Evolutionary conservation across 371 early-diverging fungal genomes (phyloP).

Genomic region (Mucor saturninus): DNA sequence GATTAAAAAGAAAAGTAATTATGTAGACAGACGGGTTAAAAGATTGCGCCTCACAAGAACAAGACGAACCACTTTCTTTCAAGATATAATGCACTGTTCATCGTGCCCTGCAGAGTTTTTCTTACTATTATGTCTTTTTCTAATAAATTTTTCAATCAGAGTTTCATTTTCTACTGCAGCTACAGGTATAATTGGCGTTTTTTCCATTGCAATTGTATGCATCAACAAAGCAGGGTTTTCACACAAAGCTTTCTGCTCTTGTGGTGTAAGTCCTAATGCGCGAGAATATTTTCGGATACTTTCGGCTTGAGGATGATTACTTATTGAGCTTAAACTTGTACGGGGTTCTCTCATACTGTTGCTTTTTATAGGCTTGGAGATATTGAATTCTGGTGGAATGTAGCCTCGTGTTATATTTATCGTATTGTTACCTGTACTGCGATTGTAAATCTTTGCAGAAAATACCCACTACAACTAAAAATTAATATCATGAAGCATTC

Average conservation of each 20-base stretch:
- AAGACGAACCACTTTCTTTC: not conserved
- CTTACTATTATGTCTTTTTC: not conserved
- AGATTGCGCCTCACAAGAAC: too few relatives aligned
- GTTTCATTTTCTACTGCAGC: not conserved
- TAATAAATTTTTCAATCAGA: not conserved
- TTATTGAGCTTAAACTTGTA: not conserved
- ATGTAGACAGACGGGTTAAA: too few relatives aligned
- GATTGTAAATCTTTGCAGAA: slow-evolving; percentile 26
- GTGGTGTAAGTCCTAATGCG: slow-evolving; percentile 38
- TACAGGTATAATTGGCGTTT: not conserved
- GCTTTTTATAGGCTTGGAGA: slow-evolving; percentile 8
- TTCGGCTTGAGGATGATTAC: slow-evolving; percentile 42
- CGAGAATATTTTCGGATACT: slow-evolving; percentile 40
- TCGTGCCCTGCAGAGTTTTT: not conserved
- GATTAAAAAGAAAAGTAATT: too few relatives aligned
- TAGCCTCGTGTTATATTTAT: slow-evolving; percentile 6
- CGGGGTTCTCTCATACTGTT: slow-evolving; percentile 4
- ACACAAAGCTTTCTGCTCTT: slow-evolving; percentile 40
- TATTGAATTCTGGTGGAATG: slow-evolving; percentile 12
- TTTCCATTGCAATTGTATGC: slow-evolving; percentile 3
- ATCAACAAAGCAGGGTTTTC: slow-evolving; percentile 40
- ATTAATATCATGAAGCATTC: not conserved
- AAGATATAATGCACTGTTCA: slow-evolving; percentile 2
- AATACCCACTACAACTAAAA: slow-evolving; percentile 13
- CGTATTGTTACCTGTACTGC: slow-evolving; percentile 11